phyloP scores from a whole-genome alignment of 2,329 filamentous ascomycete species.

The Fusarium chlamydosporum region DNA sequence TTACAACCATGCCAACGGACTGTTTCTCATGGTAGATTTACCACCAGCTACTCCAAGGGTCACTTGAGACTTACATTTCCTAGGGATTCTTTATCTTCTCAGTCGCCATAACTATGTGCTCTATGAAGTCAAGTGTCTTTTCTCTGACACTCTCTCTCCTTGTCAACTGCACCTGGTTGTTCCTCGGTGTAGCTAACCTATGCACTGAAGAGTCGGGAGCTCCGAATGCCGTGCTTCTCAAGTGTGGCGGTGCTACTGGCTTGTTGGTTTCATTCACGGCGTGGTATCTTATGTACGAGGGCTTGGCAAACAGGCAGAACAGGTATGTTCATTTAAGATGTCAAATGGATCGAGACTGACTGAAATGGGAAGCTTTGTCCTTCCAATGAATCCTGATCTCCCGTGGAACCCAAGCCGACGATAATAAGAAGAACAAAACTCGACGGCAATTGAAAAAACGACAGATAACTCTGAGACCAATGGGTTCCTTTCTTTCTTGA shows the following conservation, averaged over 20 bases:
- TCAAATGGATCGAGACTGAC: background rate
- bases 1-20: constrained; percentile 25
- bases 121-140: constrained; percentile 26
- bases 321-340: background rate
- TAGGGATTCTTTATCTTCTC: constrained; percentile 29
- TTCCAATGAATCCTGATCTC: constrained; percentile 12
- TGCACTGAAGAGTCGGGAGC: constrained; percentile 14
- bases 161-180: constrained; percentile 18
- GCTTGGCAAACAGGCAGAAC: constrained; percentile 16
- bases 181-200: constrained; percentile 8
- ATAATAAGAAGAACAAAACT: background rate
- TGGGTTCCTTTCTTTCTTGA: no score
- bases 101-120: constrained; percentile 10
- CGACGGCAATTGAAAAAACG: no score
- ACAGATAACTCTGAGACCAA: no score
- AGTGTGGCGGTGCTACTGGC: constrained; percentile 17
- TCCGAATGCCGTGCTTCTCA: constrained; percentile 3
- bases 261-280: constrained; percentile 16
- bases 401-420: constrained; percentile 16
- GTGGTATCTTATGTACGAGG: constrained; percentile 30
- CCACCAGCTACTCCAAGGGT: rapidly evolving
- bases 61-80: background rate
- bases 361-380: background rate
- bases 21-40: background rate
- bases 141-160: constrained; percentile 24